Base-by-base conservation (phyloP, 2,329 filamentous ascomycete genomes). In the Dactylonectria estremocensis region DNA sequence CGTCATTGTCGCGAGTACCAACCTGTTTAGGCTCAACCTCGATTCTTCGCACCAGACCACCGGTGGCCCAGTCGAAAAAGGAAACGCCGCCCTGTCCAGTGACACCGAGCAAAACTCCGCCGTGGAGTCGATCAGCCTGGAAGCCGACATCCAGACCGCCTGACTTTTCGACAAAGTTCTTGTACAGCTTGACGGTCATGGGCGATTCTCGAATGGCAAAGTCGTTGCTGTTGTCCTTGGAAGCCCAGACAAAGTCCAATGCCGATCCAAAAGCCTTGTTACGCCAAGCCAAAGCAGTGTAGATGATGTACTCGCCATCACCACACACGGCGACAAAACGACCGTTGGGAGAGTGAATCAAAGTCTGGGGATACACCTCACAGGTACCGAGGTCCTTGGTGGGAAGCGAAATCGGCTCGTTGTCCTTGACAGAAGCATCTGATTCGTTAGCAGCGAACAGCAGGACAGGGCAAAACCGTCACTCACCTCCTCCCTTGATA, bases 271-370 rank as follows among this genome's bases (percentile, higher is more conserved):
- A 99, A 3, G 95, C 95, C 85, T 98, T 98, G 83, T 99, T 98
- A 79, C 96, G 91, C 89, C 97, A 97, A 3, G 95, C 95, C 66
- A 98, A 88, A 63, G 96, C 95, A 31, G 96, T 98, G 85, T 98
- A 98, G 77, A 98, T 97, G 80, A 98, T 98, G 84, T 98, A 99
- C 82, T 99, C 96, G 69, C 96, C 96, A 79, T 99, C 96, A 72
- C 96, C 96, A 73, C 95, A 98, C 54, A 88, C 86, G 18, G 86
- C 81, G 55, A 96, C 93, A 74, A 96, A 96, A 68, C 95, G 91
- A 58, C 95, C 95, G 75, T 99, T 99, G 40, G 96, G 94, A n/a
- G 95, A 98, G 84, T 99, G 96, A 40, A 94, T 89, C 58, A 99
- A 88, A 0, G 95, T 97, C 79, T 98, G 95, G 1, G 96, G 96